Evolutionary conservation across 192 early-diverging fungal species (phyloP).

Genomic region (Gryganskiella cystojenkinii): DNA sequence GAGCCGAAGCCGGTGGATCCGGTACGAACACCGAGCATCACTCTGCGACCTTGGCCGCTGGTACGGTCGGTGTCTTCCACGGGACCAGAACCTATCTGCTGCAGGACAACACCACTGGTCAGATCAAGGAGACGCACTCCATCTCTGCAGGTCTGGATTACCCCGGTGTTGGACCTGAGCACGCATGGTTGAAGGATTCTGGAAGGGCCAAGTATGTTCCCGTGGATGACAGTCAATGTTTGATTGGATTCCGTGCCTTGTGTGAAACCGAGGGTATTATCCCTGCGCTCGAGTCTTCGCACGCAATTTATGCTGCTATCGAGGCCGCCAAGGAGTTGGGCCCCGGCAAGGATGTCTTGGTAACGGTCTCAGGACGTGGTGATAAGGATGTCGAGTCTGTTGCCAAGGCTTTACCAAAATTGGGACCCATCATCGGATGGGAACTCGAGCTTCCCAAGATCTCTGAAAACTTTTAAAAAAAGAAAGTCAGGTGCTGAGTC

Average conservation of each 20-base stretch:
- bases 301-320: conserved; percentile 87
- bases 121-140: conserved; percentile 95
- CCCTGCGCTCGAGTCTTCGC: conserved; percentile 95
- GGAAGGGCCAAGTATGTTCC: conserved; percentile 85
- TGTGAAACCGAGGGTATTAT: conserved; percentile 90
- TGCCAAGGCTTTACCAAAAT: conserved; percentile 87
- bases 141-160: conserved; percentile 98
- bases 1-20: conserved; percentile 95
- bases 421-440: conserved; percentile 96
- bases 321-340: conserved; percentile 80
- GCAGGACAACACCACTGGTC: conserved; percentile 93
- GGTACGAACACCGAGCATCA: conserved; percentile 86
- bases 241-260: conserved; percentile 84
- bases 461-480: conserved; percentile 41
- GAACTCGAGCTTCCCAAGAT: conserved; percentile 65
- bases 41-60: conserved; percentile 89
- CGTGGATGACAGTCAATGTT: conserved; percentile 85
- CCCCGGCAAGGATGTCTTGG: conserved; percentile 84
- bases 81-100: conserved; percentile 95
- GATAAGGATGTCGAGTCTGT: conserved; percentile 98
- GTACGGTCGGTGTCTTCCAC: conserved; percentile 93
- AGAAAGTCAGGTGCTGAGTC: not conserved
- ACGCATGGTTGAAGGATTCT: conserved; percentile 89
- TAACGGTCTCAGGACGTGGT: conserved; percentile 93
- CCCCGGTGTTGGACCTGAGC: conserved; percentile 98